Base-by-base conservation (phyloP, 75 land plant genomes). In the Adiantum capillusveneris region DNA sequence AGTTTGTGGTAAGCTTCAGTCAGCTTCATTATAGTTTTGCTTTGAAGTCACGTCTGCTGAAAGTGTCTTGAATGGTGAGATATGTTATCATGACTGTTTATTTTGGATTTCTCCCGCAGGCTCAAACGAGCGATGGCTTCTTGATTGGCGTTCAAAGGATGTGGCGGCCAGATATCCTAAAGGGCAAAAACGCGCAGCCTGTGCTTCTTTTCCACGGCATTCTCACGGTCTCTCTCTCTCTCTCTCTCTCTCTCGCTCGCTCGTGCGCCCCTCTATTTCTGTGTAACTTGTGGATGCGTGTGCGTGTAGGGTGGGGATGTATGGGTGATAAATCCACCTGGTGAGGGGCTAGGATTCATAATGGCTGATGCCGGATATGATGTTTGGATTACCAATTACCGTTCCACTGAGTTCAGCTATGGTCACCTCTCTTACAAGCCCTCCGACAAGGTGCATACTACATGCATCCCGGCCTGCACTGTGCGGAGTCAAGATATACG, bases 351-450 rank as follows among this genome's bases (percentile, higher is more conserved):
- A 62, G 88, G 75, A 6, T 79, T 73, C 62, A 58, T 82, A 14
- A 63, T 88, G 63, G 94, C 88, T 0, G 89, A 88, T 41, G 46
- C 34, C 17, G 89, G 89, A 0, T 85, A 68, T 45, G 88, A 85
- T 63, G 94, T 88, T 19, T 88, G 88, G 88, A 72, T 88, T 62
- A 83, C 81, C 1, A 84, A 82, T 69, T 54, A 64, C n/a, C 79
- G 94, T n/a, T 72, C 81, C 49, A 78, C 94, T 9, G 63, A 11
- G 16, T 83, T 64, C 34, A 84, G 82, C 60, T 58, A 63, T 28
- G 82, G 87, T 16, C 92, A 87, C 42, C 46, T 31, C 20, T 63
- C 70, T 0, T 75, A 71, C 56, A 39, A 21, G 37, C 60, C 62
- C 6, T 12, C 44, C 22, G 77, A 87, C 36, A 11, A 66, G 66